Evolutionary conservation across 139 green algal species (phyloP).

Genomic region (Pycnococcus provasolii): DNA sequence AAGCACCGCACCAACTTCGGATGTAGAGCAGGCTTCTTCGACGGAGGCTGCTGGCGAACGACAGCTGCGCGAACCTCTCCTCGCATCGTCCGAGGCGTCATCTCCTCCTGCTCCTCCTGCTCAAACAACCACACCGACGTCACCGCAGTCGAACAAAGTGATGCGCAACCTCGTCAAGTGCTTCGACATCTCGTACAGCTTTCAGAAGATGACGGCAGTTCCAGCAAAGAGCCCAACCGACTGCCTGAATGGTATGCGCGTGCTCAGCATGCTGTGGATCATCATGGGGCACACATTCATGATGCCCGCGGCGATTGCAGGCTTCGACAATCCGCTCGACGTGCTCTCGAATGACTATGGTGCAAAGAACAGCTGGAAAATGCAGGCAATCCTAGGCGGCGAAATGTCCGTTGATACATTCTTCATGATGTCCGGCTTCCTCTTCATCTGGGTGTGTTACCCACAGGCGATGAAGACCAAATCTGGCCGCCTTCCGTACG

Average conservation of each 20-base stretch:
- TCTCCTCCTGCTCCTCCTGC: no score
- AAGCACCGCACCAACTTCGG: no score
- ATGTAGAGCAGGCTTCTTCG: no score
- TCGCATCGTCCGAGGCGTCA: no score
- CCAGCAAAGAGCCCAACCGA: neutral
- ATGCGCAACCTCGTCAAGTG: neutral
- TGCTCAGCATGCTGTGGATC: conserved; percentile 4
- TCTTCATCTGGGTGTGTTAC: neutral
- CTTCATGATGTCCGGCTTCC: neutral
- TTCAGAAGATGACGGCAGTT: neutral
- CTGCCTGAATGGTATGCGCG: conserved; percentile 1
- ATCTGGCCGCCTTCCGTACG: neutral
- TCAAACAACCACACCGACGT: no score
- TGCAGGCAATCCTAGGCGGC: neutral
- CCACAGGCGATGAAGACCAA: neutral
- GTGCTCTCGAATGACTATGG: neutral
- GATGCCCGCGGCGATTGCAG: neutral
- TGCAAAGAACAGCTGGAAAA: neutral
- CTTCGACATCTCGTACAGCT: neutral
- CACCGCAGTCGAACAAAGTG: no score
- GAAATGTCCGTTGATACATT: neutral
- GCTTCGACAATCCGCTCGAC: neutral
- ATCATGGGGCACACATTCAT: neutral
- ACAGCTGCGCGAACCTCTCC: no score
- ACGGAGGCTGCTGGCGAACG: no score